Base-by-base conservation (phyloP, 441 rosid species). In the Bocquillonia castaneifolia region DNA sequence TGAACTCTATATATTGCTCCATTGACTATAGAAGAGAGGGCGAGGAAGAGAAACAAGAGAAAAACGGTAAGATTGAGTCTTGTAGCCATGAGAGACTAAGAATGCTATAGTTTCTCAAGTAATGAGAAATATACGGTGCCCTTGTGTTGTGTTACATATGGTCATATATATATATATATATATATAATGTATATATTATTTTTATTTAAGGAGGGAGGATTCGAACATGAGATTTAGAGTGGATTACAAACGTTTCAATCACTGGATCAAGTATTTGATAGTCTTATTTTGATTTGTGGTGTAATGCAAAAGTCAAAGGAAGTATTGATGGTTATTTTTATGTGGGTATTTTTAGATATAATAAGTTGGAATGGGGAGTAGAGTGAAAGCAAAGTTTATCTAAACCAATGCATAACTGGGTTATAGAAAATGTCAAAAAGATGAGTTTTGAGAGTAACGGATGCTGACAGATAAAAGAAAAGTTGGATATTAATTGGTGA, bases 31-130 rank as follows among this genome's bases (percentile, higher is more conserved):
- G 72, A 59, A 52, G 63, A 64, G 40, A 70, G 42, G 51, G 67
- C 20, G 34, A 78, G 63, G 5, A 62, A 48, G 32, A 80, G 69
- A 64, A 75, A 64, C 59, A 79, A 64, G 67, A 81, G 58, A 22
- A 76, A 63, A 68, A 74, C 71, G 62, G 61, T 25, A 34, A 59
- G 28, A 18, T 15, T 32, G 23, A 58, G 75, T 31, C 68, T 76
- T 63, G 59, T 51, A 65, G 81, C 75, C 88, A 85, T 82, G 32
- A 39, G 26, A 57, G 50, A 59, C 18, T 31, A 25, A 62, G 6
- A 14, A 37, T 29, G 5, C 1, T 7, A 18, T 15, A 15, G 12
- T 42, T 42, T 61, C n/a, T 25, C 7, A 25, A 17, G 10, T 28
- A 7, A 3, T 14, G 3, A 10, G 56, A 32, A 31, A 18, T 1